A percentile compares a stretch with the other conserved stretches of the same genome.
These are phyloP conservation scores for Cymodocea nodosa DNA, from an alignment of 116 monocot species.

Conservation along the genomic window DNA sequence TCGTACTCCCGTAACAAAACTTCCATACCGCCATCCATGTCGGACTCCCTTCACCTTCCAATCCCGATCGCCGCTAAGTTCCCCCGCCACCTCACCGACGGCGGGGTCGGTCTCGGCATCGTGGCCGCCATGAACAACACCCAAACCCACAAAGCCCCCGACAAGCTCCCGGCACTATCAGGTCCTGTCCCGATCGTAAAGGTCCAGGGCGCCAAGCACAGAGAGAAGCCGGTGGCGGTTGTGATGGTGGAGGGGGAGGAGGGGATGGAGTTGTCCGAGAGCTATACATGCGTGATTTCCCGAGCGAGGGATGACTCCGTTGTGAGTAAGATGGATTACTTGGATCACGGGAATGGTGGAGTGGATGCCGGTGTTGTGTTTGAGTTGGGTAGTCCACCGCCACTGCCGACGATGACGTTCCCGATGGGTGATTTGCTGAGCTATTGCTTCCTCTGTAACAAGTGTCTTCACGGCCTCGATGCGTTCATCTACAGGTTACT, in stretches of 20 bases:
- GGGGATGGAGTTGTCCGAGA: constrained; percentile 10
- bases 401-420: too few species aligned
- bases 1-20: too few species aligned
- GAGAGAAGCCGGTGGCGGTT: neutral
- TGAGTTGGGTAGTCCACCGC: neutral
- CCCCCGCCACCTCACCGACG: neutral
- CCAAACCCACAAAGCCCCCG: neutral
- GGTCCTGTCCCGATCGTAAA: constrained; percentile 6
- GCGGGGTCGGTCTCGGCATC: constrained; percentile 10
- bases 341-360: neutral
- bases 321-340: constrained; percentile 3
- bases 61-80: too few species aligned
- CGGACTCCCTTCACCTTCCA: too few species aligned
- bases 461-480: too few species aligned
- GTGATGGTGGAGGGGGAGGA: neutral
- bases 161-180: neutral
- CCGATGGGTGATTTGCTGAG: too few species aligned
- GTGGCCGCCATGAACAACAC: constrained; percentile 9
- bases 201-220: too few species aligned
- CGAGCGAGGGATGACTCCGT: neutral
- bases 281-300: constrained; percentile 13
- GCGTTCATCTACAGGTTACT: too few species aligned
- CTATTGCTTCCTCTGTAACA: too few species aligned
- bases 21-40: too few species aligned
- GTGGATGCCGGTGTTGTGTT: neutral